Conservation (phyloP, 2,329 filamentous ascomycete genomes). For the Aureobasidium sp. region DNA sequence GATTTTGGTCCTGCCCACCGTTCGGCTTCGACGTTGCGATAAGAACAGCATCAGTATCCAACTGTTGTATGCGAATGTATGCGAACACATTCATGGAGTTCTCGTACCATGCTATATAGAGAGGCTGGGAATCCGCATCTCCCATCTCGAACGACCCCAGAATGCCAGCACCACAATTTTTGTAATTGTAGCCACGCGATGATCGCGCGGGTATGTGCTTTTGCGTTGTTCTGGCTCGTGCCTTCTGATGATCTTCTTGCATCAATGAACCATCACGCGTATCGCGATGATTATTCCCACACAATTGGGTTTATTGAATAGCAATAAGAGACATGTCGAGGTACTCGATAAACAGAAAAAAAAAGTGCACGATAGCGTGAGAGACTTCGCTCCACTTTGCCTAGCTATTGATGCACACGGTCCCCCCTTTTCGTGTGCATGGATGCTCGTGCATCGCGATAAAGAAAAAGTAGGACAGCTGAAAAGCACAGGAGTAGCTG, state of each 20-base stretch:
- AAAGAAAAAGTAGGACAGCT: constrained; percentile 1
- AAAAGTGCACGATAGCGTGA: not conserved
- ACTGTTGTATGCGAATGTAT: constrained; percentile 3
- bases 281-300: constrained; percentile 8
- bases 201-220: constrained; percentile 12
- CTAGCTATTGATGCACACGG: not conserved
- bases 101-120: not conserved
- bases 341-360: not conserved
- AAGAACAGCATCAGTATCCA: not conserved
- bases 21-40: constrained; percentile 9
- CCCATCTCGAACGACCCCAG: not conserved
- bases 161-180: not conserved
- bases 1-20: not conserved
- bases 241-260: constrained; percentile 4
- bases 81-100: not conserved
- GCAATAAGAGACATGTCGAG: not conserved
- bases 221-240: not conserved
- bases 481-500: not conserved
- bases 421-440: constrained; percentile 4
- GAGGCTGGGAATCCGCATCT: not conserved
- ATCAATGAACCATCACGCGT: not conserved
- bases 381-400: not conserved
- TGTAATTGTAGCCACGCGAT: not conserved
- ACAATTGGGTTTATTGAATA: constrained; percentile 11
- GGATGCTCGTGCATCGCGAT: constrained; percentile 9